phyloP scores from a whole-genome alignment of 2,329 filamentous ascomycete species.

The Fusarium aywerte region DNA sequence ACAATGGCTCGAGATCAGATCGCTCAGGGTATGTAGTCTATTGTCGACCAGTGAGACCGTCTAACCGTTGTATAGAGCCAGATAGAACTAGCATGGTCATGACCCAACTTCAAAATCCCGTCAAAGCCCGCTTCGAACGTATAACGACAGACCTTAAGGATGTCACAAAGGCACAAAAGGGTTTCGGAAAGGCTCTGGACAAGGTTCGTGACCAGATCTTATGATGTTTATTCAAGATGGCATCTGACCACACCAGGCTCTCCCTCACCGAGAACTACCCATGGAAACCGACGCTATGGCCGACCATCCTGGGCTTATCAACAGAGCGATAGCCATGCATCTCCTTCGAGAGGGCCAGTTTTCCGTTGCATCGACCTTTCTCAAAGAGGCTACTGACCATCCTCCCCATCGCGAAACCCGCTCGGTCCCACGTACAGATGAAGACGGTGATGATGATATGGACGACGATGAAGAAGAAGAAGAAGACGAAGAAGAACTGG shows the following conservation, averaged over 20 bases:
- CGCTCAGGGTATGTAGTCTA: conserved; percentile 65
- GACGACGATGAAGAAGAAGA: conserved; percentile 48
- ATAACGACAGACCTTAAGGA: conserved; percentile 85
- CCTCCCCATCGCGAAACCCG: conserved; percentile 40
- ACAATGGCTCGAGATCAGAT: conserved; percentile 78
- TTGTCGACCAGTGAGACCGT: neutral
- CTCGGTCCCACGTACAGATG: conserved; percentile 42
- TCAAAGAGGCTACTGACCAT: conserved; percentile 72
- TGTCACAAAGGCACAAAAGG: conserved; percentile 82
- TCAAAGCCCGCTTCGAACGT: conserved; percentile 82
- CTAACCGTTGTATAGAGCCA: conserved; percentile 45
- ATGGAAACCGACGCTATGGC: conserved; percentile 84
- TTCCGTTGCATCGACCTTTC: conserved; percentile 84
- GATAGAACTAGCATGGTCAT: conserved; percentile 73
- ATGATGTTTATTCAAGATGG: neutral
- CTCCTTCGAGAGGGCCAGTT: conserved; percentile 95
- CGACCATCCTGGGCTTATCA: conserved; percentile 80
- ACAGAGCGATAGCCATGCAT: conserved; percentile 96
- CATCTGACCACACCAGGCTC: conserved; percentile 47
- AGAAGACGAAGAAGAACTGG: neutral
- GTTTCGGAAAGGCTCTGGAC: conserved; percentile 86
- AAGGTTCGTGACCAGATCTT: conserved; percentile 64
- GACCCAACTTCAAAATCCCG: conserved; percentile 84
- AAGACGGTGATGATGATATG: conserved; percentile 51
- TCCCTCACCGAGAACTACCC: conserved; percentile 70